Evolutionary conservation across 75 land plant species (phyloP), one percentile per base, ranked within the genome.

Genomic region (Selaginella moellendorffii): DNA sequence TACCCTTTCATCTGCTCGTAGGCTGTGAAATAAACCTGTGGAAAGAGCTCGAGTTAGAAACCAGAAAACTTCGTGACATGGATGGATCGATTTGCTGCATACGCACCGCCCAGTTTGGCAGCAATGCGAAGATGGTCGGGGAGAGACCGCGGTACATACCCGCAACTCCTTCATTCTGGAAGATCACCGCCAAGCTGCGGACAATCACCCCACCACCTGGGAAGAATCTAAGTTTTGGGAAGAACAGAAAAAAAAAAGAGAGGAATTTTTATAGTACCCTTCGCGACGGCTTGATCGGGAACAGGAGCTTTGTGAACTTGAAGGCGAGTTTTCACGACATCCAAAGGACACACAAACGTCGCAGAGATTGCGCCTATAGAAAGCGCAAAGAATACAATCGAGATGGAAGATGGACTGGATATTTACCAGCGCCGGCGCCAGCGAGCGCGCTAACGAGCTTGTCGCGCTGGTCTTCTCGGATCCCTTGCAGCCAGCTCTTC

Each of bases 31-130:
- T 60, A 68, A 5, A 56, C 59, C 59, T 56, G 59, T n/a, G 14
- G 14, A 5, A 5, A 36, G 10, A 36, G 10, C 5, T 36, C 5
- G 14, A 5, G 46, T 36, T 14, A 36, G 14, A 14, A 5, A 36
- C 5, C 46, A 36, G 14, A 36, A 5, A 36, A 5, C 10, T 36
- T 5, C 14, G 46, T 36, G 46, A 36, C 14, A 36, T 36, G 46
- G 10, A 36, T 5, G 14, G 5, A 36, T 36, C 14, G 14, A 36
- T 36, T 5, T 36, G 14, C 46, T 5, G 5, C 5, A 60, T 52
- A 82, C 86, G 80, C 31, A 90, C 97, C 26, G 92, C 93, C 97
- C 93, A 88, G 58, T 87, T 91, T 60, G 95, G 88, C 28, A 87
- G 95, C 65, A 91, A 74, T 62, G 97, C 97, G 52, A 91, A 65